A percentile compares a stretch with the other conserved stretches of the same genome.
Conservation (phyloP, 345 rosid genomes). For the Citrus unshiu region DNA sequence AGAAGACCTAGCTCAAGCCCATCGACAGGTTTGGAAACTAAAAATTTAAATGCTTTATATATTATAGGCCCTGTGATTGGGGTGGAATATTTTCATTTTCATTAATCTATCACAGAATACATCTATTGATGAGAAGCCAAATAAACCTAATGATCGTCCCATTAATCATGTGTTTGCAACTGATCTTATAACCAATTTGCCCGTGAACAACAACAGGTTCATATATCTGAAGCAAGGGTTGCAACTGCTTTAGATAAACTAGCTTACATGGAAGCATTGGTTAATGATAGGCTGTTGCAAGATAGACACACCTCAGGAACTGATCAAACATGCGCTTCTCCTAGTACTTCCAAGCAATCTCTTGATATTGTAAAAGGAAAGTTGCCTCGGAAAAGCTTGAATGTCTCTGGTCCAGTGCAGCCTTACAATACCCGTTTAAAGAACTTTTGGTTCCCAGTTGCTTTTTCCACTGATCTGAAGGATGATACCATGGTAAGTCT, state of each 20-base stretch:
- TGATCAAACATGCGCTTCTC: slow-evolving; percentile 41
- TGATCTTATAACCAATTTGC: slow-evolving; percentile 10
- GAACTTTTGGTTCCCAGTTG: slow-evolving; percentile 96
- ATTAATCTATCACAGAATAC: neutral
- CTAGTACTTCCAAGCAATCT: slow-evolving; percentile 44
- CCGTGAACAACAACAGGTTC: slow-evolving; percentile 58
- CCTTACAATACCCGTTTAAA: slow-evolving; percentile 66
- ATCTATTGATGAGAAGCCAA: neutral
- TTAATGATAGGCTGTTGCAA: slow-evolving; percentile 71
- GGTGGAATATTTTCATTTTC: neutral
- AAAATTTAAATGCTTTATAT: neutral
- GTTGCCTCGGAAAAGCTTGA: slow-evolving; percentile 57
- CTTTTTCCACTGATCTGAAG: slow-evolving; percentile 80
- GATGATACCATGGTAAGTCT: slow-evolving; percentile 77
- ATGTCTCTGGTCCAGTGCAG: slow-evolving; percentile 91
- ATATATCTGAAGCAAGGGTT: slow-evolving; percentile 95
- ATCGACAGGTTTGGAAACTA: slow-evolving; percentile 57
- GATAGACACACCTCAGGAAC: slow-evolving; percentile 45
- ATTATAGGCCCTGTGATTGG: neutral
- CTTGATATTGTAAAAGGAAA: slow-evolving; percentile 37
- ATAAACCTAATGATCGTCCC: neutral
- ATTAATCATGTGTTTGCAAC: neutral
- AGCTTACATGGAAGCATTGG: slow-evolving; percentile 92
- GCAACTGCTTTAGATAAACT: slow-evolving; percentile 84
- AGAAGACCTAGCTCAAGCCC: slow-evolving; percentile 79